These are phyloP conservation scores for Polychaeton citri DNA, from an alignment of 2,329 filamentous ascomycete species.

Conservation along the genomic window DNA sequence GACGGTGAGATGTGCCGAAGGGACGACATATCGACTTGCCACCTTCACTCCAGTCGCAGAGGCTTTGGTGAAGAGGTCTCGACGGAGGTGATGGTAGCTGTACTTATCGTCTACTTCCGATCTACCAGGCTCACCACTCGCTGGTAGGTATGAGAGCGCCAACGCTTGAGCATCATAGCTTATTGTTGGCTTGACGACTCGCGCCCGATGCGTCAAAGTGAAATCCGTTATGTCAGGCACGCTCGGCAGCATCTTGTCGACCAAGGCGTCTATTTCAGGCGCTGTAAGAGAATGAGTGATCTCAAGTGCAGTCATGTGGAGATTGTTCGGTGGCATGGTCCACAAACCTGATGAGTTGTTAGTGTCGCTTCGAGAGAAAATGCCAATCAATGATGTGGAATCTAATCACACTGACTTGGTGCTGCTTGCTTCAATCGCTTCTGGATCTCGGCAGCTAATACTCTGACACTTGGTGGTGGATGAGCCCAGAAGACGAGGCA, in stretches of 20 bases:
- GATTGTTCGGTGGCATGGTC: conserved; percentile 65
- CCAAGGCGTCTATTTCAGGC: conserved; percentile 51
- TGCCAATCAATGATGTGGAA: not conserved
- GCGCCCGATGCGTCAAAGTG: conserved; percentile 52
- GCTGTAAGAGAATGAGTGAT: conserved; percentile 66
- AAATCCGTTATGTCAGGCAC: conserved; percentile 52
- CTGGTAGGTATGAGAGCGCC: conserved; percentile 77
- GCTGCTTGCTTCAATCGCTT: conserved; percentile 45
- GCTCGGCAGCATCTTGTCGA: conserved; percentile 41
- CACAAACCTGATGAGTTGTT: conserved; percentile 53
- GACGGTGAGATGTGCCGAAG: conserved; percentile 80
- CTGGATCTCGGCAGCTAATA: conserved; percentile 58
- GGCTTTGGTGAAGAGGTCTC: conserved; percentile 57
- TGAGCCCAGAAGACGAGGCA: conserved; percentile 83
- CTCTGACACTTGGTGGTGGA: conserved; percentile 58
- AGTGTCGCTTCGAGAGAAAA: not conserved
- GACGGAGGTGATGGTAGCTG: conserved; percentile 81
- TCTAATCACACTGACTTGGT: conserved; percentile 46
- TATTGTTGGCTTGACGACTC: conserved; percentile 69
- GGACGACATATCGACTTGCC: conserved; percentile 71
- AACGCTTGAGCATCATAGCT: conserved; percentile 77
- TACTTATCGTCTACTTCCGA: conserved; percentile 47
- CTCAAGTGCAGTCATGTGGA: conserved; percentile 80
- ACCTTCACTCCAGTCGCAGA: conserved; percentile 52
- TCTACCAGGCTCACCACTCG: conserved; percentile 45